phyloP scores from a whole-genome alignment of 306 rosid species.

The Glycine soja region DNA sequence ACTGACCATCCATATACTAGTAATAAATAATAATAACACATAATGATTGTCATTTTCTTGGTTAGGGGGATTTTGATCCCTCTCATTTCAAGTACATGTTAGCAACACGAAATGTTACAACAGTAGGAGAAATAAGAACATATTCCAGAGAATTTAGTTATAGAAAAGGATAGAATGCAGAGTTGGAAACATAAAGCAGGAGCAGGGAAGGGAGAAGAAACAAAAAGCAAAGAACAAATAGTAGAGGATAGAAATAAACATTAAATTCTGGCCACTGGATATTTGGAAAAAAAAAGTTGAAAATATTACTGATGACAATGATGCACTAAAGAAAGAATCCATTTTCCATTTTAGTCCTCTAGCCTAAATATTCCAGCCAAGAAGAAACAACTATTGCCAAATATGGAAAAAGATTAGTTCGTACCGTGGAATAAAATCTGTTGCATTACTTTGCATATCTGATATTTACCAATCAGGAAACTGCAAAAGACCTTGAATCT shows the following conservation, averaged over 20 bases:
- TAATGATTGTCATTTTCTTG: not conserved
- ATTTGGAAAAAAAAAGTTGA: not conserved
- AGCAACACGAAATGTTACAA: not conserved
- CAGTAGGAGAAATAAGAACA: not conserved
- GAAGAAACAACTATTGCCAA: not conserved
- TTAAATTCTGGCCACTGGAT: not conserved
- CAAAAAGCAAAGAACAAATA: conserved; percentile 1
- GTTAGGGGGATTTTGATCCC: not conserved
- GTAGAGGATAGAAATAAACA: not conserved
- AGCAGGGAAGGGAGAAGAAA: not conserved
- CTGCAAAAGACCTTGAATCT: not conserved
- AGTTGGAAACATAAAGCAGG: not conserved
- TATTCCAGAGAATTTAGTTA: not conserved
- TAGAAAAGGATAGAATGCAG: not conserved
- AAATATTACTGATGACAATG: not conserved
- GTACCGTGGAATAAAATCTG: conserved; percentile 6
- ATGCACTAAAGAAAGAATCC: conserved; percentile 8
- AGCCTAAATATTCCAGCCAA: conserved; percentile 15
- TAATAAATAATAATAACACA: not conserved
- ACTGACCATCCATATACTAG: not conserved
- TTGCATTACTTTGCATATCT: not conserved
- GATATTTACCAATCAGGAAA: not conserved
- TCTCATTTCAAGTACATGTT: not conserved
- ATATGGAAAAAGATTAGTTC: not conserved
- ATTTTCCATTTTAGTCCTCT: conserved; percentile 16